Evolutionary conservation across 345 rosid genomes (phyloP).

Genomic region (Capsella bursapastoris): DNA sequence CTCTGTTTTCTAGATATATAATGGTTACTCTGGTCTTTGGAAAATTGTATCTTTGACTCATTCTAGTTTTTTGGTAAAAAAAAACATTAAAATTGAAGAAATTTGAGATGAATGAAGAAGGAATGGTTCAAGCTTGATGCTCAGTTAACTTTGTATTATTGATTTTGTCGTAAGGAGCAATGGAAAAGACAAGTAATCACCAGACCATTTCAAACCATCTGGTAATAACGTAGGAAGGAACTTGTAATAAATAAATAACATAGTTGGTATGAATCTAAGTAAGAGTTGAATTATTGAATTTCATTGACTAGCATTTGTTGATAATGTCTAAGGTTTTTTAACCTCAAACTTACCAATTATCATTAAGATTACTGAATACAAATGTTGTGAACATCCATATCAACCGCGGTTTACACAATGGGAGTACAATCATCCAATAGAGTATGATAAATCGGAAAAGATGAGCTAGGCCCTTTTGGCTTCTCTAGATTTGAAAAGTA

Average conservation of each 20-base stretch:
- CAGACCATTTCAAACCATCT: slow-evolving; percentile 22
- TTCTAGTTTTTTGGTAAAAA: not conserved
- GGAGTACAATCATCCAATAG: not conserved
- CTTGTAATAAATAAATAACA: slow-evolving; percentile 2
- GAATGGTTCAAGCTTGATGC: slow-evolving; percentile 8
- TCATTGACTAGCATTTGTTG: not conserved
- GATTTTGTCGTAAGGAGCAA: slow-evolving; percentile 14
- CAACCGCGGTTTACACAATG: not conserved
- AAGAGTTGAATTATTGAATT: not conserved
- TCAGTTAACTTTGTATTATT: not conserved
- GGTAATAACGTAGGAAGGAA: not conserved
- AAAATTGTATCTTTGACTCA: not conserved
- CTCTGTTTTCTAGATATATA: slow-evolving; percentile 29
- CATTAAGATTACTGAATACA: not conserved
- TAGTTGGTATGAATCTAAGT: slow-evolving; percentile 5
- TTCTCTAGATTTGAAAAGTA: not conserved
- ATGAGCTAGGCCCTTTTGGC: not conserved
- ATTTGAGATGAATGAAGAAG: not conserved
- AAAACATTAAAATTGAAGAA: not conserved
- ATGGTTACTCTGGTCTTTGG: slow-evolving; percentile 2
- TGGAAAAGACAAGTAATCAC: not conserved
- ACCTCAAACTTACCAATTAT: not conserved
- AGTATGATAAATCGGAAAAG: not conserved
- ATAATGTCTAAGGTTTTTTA: not conserved
- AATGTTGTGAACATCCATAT: not conserved